Evolutionary conservation across 495 filamentous ascomycete species (phyloP), one percentile per base, ranked within the genome.

Genomic region (Cercophora samala): DNA sequence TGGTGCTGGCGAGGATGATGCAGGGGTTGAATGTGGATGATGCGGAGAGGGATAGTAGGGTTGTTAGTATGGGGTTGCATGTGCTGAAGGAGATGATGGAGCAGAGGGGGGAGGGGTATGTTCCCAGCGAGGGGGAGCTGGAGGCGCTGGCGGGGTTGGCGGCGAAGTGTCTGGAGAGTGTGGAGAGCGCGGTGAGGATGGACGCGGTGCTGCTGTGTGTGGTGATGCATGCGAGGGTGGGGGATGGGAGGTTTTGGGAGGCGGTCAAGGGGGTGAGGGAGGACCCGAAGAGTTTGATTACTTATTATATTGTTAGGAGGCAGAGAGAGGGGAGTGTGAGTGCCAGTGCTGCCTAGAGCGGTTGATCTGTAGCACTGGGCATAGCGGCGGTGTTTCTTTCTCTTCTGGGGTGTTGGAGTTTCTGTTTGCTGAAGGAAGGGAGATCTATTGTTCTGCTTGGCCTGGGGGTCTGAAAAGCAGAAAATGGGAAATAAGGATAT

Each of bases 191-290:
- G 68, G 88, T 97, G 2, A 80, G 93, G 23, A 89, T 90, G 77
- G 89, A 91, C 66, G 90, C 89, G 6, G 87, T 92, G 5, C 85
- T 91, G 69, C 80, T 96, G 24, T 93, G 91, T 67, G 87, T 94
- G 1, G 87, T 80, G 64, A 76, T 97, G 66, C 88, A 93, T 69
- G 82, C 85, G 26, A 81, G 89, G 62, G 81, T 93, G 23, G 85
- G 86, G 18, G 88, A 90, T 62, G 79, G 82, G 17, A 74, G 79
- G 55, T 91, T 92, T 73, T 91, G 90, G 84, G 80, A 84, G 46
- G 79, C 86, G 26, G 76, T 92, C 59, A 87, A 82, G 65, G 82
- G 81, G 2, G 82, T 90, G 37, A 85, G 81, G 64, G 88, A 90
- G 46, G 88, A 88, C 55, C 86, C 88, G 5, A 89, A 90, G 72